phyloP scores from a whole-genome alignment of 1,284 basidiomycete genomes.

The Somion occarium region DNA sequence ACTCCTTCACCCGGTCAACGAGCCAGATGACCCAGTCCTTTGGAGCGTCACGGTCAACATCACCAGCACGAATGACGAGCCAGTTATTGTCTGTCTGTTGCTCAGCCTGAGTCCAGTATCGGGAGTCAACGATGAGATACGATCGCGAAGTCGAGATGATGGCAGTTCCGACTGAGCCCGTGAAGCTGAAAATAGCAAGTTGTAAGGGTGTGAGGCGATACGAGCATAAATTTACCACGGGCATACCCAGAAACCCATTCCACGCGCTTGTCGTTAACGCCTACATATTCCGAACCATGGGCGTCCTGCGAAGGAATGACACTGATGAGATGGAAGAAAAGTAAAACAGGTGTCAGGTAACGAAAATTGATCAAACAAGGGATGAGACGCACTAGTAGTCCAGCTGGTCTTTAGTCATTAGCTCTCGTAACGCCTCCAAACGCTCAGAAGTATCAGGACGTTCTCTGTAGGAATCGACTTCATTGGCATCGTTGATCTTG shows the following conservation, averaged over 20 bases:
- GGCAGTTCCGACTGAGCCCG: conserved; percentile 82
- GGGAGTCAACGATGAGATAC: conserved; percentile 81
- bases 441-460: conserved; percentile 55
- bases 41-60: conserved; percentile 45
- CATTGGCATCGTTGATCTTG: conserved; percentile 54
- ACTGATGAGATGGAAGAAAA: conserved; percentile 28
- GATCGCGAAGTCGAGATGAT: conserved; percentile 65
- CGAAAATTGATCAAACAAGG: conserved; percentile 7
- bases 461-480: conserved; percentile 45
- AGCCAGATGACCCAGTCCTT: conserved; percentile 81
- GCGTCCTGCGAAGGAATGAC: conserved; percentile 83
- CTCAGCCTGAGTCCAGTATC: conserved; percentile 86
- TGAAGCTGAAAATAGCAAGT: conserved; percentile 64
- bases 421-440: conserved; percentile 59
- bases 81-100: conserved; percentile 77
- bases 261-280: conserved; percentile 74
- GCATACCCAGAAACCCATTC: conserved; percentile 81
- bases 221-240: too few species aligned
- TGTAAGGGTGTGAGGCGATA: too few species aligned
- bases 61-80: conserved; percentile 69
- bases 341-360: not conserved
- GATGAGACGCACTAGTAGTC: conserved; percentile 77
- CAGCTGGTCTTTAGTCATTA: conserved; percentile 71
- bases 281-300: conserved; percentile 86
- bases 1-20: conserved; percentile 47